Evolutionary conservation across 352 stramenopile genomes (phyloP).

Genomic region (Thraustochytrium sp.): DNA sequence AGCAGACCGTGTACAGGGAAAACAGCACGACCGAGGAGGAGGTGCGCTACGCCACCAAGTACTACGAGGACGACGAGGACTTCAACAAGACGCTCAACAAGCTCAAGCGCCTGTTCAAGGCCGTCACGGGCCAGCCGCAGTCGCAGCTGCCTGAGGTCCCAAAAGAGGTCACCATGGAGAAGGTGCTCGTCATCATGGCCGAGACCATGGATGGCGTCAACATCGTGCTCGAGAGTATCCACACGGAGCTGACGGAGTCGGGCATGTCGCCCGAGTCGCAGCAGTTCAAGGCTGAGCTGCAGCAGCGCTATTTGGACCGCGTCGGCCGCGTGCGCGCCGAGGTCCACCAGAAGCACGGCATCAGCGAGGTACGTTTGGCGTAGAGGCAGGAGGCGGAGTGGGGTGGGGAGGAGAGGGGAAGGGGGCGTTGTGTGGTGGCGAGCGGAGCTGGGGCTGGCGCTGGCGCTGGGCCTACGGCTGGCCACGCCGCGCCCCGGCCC

Average conservation of each 20-base stretch:
- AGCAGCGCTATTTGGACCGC: slow-evolving; percentile 15
- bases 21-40: slow-evolving; percentile 39
- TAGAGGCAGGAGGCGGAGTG: neutral
- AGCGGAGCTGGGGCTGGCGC: no score
- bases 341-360: slow-evolving; percentile 24
- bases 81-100: slow-evolving; percentile 39
- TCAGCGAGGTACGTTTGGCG: slow-evolving; percentile 10
- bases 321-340: neutral
- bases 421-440: neutral
- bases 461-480: no score
- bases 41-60: slow-evolving; percentile 6
- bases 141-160: neutral
- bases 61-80: slow-evolving; percentile 35
- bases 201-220: slow-evolving; percentile 34
- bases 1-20: slow-evolving; percentile 40
- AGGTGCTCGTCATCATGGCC: slow-evolving; percentile 4
- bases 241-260: slow-evolving; percentile 4
- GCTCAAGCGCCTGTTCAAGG: slow-evolving; percentile 29
- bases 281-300: slow-evolving; percentile 19
- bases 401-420: neutral
- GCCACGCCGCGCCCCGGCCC: no score
- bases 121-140: slow-evolving; percentile 25
- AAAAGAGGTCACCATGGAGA: slow-evolving; percentile 37
- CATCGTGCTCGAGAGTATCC: slow-evolving; percentile 25
- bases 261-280: neutral